Base-by-base conservation (phyloP, 2,329 filamentous ascomycete species). In the Thielaviopsis ethacetica region DNA sequence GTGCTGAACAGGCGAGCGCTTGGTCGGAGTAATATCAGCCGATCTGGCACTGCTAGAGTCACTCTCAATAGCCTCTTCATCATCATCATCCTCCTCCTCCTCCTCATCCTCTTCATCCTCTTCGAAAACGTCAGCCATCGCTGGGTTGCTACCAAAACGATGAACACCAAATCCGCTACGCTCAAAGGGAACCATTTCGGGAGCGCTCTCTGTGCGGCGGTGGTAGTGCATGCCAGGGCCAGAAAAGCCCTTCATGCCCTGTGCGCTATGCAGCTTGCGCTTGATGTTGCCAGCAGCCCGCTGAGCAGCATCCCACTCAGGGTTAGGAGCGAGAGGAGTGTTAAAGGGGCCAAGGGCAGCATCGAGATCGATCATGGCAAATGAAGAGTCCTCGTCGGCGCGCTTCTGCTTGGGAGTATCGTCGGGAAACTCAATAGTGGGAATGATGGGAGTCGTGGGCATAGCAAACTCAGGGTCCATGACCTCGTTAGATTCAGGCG, bases 321-420 rank as follows among this genome's bases (percentile, higher is more conserved):
- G 73, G 61, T 83, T 83, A 12, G 76, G 75, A 34, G 74, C 75
- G 1, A 83, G 73, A 26, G 87, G 86, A 0, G 90, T 95, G 66
- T 94, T 93, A 70, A 95, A 95, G 0, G 91, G 90, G 1, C 90
- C 91, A 1, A 97, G 77, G 26, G 91, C 93, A 19, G 91, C 91
- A 71, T 98, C 93, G 50, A 98, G 75, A 69, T 98, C 93, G 63
- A 98, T 94, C 69, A 96, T 85, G 7, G 87, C 84, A 66, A 83
- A 88, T 57, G 84, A 78, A 2, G 80, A 69, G 61, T 94, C 88
- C 53, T 84, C 81, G 9, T 81, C 59, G 12, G 17, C 10, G 4
- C 59, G 59, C 27, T 61, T 59, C 21, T 53, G 50, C 5, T 24
- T 52, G 7, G 57, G 57, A 2, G 54, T 54, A 5, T 62, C 60